A percentile compares a stretch with the other conserved stretches of the same genome.
Evolutionary conservation across 768 basidiomycete species (phyloP).

Genomic region (Phlegmacium glaucopus): DNA sequence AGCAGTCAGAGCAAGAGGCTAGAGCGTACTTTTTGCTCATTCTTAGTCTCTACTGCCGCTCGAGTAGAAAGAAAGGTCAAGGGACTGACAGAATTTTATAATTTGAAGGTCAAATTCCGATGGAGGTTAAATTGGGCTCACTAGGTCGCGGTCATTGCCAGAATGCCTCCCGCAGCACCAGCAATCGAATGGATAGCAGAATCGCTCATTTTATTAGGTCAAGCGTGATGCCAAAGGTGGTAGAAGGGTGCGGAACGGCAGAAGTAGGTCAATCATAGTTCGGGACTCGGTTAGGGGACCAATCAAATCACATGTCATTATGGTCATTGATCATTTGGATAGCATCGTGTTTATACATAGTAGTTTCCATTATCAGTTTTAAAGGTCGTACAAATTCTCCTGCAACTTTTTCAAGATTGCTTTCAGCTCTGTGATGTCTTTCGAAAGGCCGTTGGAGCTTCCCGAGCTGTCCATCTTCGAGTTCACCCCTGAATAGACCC

Average conservation of each 20-base stretch:
- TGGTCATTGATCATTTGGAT: too few relatives aligned
- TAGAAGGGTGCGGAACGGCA: background rate
- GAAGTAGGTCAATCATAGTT: constrained; percentile 10
- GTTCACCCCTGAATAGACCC: constrained; percentile 26
- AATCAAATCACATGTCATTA: constrained; percentile 16
- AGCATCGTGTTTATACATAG: too few relatives aligned
- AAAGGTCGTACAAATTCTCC: background rate
- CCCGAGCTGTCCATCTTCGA: constrained; percentile 31
- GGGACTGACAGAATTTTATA: constrained; percentile 51
- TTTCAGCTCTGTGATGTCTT: constrained; percentile 75
- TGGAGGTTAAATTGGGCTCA: constrained; percentile 20
- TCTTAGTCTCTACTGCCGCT: constrained; percentile 86
- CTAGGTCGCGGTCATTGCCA: constrained; percentile 91
- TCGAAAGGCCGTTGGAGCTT: constrained; percentile 58
- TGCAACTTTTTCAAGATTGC: constrained; percentile 46
- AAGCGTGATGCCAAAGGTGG: constrained; percentile 6
- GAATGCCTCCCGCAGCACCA: constrained; percentile 86
- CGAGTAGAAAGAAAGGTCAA: constrained; percentile 90
- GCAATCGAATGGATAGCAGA: constrained; percentile 84
- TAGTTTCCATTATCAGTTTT: too few relatives aligned
- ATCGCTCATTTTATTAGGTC: constrained; percentile 51
- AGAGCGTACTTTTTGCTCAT: constrained; percentile 61
- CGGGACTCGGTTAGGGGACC: constrained; percentile 14
- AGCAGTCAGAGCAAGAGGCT: background rate
- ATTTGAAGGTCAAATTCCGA: constrained; percentile 3